These are phyloP conservation scores for Oryza officinalis DNA, from an alignment of 176 grass and related monocot species.

Conservation along the genomic window DNA sequence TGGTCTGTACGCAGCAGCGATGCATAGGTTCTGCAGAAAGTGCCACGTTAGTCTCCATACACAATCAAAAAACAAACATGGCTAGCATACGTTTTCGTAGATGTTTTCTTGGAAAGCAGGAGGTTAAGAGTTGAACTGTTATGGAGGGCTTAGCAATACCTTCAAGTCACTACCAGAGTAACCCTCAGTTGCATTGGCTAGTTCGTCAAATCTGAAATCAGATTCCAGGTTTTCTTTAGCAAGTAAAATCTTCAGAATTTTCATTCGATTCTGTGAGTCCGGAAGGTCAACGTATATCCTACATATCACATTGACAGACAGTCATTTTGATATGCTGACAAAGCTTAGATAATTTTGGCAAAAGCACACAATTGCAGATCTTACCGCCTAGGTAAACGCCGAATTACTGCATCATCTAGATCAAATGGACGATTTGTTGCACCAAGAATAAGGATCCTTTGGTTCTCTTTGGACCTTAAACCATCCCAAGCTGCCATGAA, in stretches of 20 bases:
- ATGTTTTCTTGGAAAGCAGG: background rate
- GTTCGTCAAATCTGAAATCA: conserved; percentile 62
- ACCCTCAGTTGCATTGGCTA: conserved; percentile 82
- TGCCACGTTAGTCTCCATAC: background rate
- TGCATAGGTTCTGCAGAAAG: conserved; percentile 74
- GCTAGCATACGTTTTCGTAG: background rate
- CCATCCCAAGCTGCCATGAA: conserved; percentile 99
- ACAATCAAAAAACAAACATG: conserved; percentile 7
- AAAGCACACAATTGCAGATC: background rate
- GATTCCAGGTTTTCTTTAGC: conserved; percentile 80
- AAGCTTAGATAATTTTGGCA: background rate
- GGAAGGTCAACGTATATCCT: conserved; percentile 95
- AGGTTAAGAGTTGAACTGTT: background rate
- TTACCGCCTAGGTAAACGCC: conserved; percentile 87
- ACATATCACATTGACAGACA: conserved; percentile 24
- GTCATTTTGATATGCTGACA: background rate
- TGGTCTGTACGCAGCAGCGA: conserved; percentile 91
- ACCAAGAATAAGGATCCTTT: conserved; percentile 89
- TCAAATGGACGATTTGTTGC: conserved; percentile 96
- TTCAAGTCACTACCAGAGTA: conserved; percentile 98
- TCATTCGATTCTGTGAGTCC: conserved; percentile 75
- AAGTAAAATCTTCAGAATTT: conserved; percentile 87
- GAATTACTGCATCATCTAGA: conserved; percentile 94
- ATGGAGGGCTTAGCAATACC: conserved; percentile 40
- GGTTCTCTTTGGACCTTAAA: conserved; percentile 84